Base-by-base conservation (phyloP, 305 asterid genomes). In the Solanum hybrid region DNA sequence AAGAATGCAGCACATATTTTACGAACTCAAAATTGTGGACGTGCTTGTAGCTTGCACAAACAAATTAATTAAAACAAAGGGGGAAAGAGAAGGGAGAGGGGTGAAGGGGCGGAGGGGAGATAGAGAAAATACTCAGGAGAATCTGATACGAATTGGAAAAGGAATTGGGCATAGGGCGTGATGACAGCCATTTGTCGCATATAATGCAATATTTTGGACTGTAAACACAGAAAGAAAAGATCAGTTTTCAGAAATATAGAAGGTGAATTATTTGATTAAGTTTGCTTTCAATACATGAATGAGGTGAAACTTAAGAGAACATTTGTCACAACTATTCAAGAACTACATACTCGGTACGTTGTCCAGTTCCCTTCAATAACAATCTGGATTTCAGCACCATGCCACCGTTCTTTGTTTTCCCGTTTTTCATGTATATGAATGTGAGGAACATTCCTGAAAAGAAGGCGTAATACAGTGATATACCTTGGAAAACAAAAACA, bases 121-220 rank as follows among this genome's bases (percentile, higher is more conserved):
- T 79, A 89, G 88, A 91, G 89, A 88, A 88, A 74, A 86, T 96
- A 97, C 99, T 97, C 99, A 33, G 97, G 95, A 71, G 97, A 81
- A 89, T 96, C 98, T 35, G 99, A 95, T 34, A 96, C 85, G 91
- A 97, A 97, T 95, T 95, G 94, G 94, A 97, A 97, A 87, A 94
- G 94, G 91, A 97, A 96, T 91, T 97, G 97, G 22, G 99, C 96
- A 92, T 97, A 97, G 69, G 98, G 99, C 64, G 98, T 97, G 91
- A 97, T 97, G 93, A 95, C 98, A 91, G 98, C 99, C 97, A 97
- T 97, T 94, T 97, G 99, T 73, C 98, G 99, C 98, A 96, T 97
- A 92, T 97, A 97, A 57, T 97, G 98, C 92, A 97, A 92, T 90
- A 97, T 95, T 93, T 97, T 95, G 92, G 99, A 97, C 98, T 97